Conservation (phyloP, 202 grass and related monocot genomes). For the Panicum virgatum region DNA sequence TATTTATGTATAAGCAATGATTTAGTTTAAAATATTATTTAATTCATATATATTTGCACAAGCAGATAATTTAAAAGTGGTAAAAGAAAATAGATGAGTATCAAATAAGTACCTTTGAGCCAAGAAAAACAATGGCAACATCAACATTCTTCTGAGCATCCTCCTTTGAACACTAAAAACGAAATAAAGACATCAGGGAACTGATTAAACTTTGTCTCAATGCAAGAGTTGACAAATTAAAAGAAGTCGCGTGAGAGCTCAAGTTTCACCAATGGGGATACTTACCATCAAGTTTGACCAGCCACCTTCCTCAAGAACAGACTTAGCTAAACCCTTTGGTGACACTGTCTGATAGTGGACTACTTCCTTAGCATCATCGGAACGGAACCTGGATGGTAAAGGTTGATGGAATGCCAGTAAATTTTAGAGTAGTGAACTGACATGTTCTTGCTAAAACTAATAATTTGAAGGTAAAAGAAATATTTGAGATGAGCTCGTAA, state of each 20-base stretch:
- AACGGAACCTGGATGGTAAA: conserved; percentile 54
- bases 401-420: conserved; percentile 33
- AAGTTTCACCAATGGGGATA: conserved; percentile 27
- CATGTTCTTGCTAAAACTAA: not conserved
- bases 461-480: not conserved
- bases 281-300: conserved; percentile 95
- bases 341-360: conserved; percentile 83
- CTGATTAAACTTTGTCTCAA: not conserved
- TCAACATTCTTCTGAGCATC: conserved; percentile 58
- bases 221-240: conserved; percentile 2
- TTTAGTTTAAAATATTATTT: not conserved
- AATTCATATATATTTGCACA: not conserved
- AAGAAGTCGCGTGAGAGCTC: conserved; percentile 20
- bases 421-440: not conserved
- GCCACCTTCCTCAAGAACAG: conserved; percentile 84
- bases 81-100: conserved; percentile 1
- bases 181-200: conserved; percentile 24
- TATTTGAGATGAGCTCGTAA: not conserved
- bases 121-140: conserved; percentile 86
- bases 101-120: conserved; percentile 67
- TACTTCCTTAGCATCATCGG: conserved; percentile 58
- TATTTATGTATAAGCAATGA: not conserved
- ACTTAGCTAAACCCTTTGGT: conserved; percentile 65
- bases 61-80: not conserved
- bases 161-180: conserved; percentile 63